These are phyloP conservation scores for Syzygium grande DNA, from an alignment of 345 rosid genomes.

Conservation along the genomic window DNA sequence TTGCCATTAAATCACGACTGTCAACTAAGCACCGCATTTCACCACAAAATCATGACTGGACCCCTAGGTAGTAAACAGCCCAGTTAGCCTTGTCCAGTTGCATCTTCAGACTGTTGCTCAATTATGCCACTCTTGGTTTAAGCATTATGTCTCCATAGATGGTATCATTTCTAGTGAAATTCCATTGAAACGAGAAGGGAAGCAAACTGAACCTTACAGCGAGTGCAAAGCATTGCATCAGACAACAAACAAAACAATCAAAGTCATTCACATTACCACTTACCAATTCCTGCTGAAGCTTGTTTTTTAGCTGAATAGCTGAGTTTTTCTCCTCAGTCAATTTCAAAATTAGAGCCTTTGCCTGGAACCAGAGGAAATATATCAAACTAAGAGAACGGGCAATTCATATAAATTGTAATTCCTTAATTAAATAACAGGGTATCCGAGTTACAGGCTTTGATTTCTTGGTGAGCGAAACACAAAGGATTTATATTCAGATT, in stretches of 20 bases:
- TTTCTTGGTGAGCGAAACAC: background rate
- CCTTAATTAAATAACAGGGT: background rate
- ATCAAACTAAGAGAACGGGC: background rate
- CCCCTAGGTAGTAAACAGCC: background rate
- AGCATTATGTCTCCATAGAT: background rate
- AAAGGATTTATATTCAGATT: background rate
- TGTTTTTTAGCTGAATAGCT: constrained; percentile 32
- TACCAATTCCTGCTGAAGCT: constrained; percentile 69
- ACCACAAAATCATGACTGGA: background rate
- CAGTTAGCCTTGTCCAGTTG: background rate
- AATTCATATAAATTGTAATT: background rate
- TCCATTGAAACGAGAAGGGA: background rate
- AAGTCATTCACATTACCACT: background rate
- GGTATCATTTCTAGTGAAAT: background rate
- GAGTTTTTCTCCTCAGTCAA: constrained; percentile 53
- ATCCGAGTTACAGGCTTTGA: background rate
- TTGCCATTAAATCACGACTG: background rate
- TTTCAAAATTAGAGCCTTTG: constrained; percentile 36
- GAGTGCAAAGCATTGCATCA: background rate
- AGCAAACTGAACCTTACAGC: background rate
- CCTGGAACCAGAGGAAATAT: constrained; percentile 28
- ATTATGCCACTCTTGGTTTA: background rate
- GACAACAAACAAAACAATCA: background rate
- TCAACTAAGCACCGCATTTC: background rate
- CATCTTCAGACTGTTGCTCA: background rate